Evolutionary conservation across 2,329 filamentous ascomycete species (phyloP), one percentile per base, ranked within the genome.

Genomic region (Alternaria gansuensis): DNA sequence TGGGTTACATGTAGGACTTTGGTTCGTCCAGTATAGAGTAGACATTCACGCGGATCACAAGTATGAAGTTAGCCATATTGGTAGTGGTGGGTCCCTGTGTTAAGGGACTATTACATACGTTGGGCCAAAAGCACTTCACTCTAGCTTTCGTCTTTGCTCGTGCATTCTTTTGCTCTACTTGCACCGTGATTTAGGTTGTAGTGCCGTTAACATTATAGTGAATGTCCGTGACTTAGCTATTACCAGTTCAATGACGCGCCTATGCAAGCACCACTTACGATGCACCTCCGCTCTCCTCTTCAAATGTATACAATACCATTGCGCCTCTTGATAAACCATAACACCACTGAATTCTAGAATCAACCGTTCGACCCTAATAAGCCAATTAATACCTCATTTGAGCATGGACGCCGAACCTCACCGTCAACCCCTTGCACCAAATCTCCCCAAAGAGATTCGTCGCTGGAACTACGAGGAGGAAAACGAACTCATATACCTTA

Each of bases 381-480:
- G 17, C 8, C 8, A 11, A 14, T 29, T 31, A 21, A 26, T 33
- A n/a, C 3, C 34, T 8, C 4, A n/a, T 13, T 29, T 40, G 10
- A 29, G 0, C 9, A 51, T 51, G 26, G 11, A 28, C 23, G 10
- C 50, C 29, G 14, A 34, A 48, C 36, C 23, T 14, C 6, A 14
- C 8, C 17, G n/a, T 21, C 11, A 52, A 44, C 9, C 28, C n/a
- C 8, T n/a, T 43, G 17, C 31, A 24, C 52, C 13, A 13, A 29
- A 28, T 24, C 21, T n/a, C 5, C 54, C 17, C 33, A 33, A 14
- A 10, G 48, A 37, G 14, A 6, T 31, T n/a, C 62, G 56, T 10
- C 45, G 46, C 36, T 62, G 62, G 62, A 60, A 41, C 10, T 31
- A 34, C n/a, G 46, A 37, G 2, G 62, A 64, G 39, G 50, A 57